phyloP scores from a whole-genome alignment of 2,329 filamentous ascomycete species.

The Xylaria sp. region DNA sequence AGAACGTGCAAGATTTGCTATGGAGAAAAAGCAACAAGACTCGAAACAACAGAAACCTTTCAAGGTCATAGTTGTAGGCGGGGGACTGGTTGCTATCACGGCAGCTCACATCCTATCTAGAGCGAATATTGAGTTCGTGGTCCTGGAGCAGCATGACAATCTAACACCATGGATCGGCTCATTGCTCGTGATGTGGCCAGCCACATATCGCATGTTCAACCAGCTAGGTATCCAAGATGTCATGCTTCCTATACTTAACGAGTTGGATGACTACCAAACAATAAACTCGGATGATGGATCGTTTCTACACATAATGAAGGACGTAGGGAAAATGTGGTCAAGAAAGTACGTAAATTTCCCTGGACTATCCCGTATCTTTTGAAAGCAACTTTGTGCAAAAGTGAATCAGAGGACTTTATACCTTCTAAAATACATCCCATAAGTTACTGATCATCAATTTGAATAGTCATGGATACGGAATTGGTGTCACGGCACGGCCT shows the following conservation, averaged over 20 bases:
- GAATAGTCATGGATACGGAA: slow-evolving; percentile 41
- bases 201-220: slow-evolving; percentile 43
- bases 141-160: slow-evolving; percentile 42
- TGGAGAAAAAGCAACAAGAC: slow-evolving; percentile 9
- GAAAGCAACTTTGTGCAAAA: too few relatives aligned
- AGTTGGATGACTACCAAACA: slow-evolving; percentile 17
- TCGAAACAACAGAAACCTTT: slow-evolving; percentile 32
- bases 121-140: slow-evolving; percentile 44
- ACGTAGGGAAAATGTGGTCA: slow-evolving; percentile 2
- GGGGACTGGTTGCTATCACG: slow-evolving; percentile 44
- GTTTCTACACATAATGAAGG: slow-evolving; percentile 9
- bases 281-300: slow-evolving; percentile 36
- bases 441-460: neutral
- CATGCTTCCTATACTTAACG: slow-evolving; percentile 25
- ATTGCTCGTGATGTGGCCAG: slow-evolving; percentile 42
- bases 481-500: slow-evolving; percentile 39
- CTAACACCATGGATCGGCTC: slow-evolving; percentile 39
- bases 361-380: neutral
- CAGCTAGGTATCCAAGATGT: slow-evolving; percentile 41
- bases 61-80: slow-evolving; percentile 45
- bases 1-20: too few relatives aligned
- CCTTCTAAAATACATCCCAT: neutral
- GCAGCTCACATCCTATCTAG: slow-evolving; percentile 43
- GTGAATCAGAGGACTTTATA: too few relatives aligned
- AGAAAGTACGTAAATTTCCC: slow-evolving; percentile 31